A percentile compares a stretch with the other conserved stretches of the same genome.
Conservation (phyloP, 2,329 filamentous ascomycete species). For the Ploettnerulaceae sp. region DNA sequence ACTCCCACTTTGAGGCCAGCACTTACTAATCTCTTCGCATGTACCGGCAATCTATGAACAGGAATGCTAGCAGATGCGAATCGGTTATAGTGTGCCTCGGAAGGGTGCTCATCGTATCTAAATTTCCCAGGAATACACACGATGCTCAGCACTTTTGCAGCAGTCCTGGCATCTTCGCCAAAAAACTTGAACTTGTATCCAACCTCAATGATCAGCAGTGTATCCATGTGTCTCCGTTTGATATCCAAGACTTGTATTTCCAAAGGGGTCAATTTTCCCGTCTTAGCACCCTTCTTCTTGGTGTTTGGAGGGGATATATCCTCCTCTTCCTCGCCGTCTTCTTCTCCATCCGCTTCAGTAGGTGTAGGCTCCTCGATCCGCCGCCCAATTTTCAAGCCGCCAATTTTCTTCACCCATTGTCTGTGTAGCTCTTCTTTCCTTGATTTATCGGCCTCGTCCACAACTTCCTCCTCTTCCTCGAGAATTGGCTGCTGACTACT, state of each 20-base stretch:
- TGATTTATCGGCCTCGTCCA: conserved; percentile 48
- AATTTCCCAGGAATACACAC: conserved; percentile 96
- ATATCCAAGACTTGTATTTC: conserved; percentile 91
- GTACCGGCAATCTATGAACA: conserved; percentile 83
- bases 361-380: conserved; percentile 51
- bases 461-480: no score
- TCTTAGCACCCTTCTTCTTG: conserved; percentile 67
- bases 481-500: conserved; percentile 27
- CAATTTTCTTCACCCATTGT: conserved; percentile 86
- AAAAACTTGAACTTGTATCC: conserved; percentile 98
- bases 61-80: conserved; percentile 97
- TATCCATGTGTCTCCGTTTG: conserved; percentile 86
- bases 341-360: conserved; percentile 44
- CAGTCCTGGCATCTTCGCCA: conserved; percentile 85
- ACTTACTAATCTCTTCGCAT: conserved; percentile 86
- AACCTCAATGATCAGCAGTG: conserved; percentile 86
- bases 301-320: conserved; percentile 46
- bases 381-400: conserved; percentile 58
- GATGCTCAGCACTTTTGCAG: conserved; percentile 86
- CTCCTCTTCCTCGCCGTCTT: conserved; percentile 53
- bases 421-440: conserved; percentile 70
- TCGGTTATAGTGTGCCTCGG: conserved; percentile 83
- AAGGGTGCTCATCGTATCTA: conserved; percentile 88
- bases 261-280: conserved; percentile 84
- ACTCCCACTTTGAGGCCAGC: conserved; percentile 96